Percentiles rank a stretch among this genome's conserved stretches.
These are phyloP conservation scores for Ogataea henricii DNA, from an alignment of 805 yeast genomes.

Conservation along the genomic window DNA sequence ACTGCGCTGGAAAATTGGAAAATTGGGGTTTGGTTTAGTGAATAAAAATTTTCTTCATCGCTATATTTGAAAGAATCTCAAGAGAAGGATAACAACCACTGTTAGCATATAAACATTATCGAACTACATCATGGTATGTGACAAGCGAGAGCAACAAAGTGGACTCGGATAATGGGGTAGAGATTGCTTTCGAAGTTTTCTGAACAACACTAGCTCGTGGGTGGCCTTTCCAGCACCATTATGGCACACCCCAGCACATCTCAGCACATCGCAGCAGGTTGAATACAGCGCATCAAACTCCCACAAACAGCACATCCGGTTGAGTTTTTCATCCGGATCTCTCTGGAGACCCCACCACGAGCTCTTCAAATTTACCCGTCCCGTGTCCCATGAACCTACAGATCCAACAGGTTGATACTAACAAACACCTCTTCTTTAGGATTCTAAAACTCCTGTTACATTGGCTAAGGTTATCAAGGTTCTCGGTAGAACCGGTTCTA, in stretches of 20 bases:
- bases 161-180: not conserved
- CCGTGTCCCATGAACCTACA: too few relatives aligned
- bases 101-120: constrained; percentile 8
- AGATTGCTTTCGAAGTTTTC: not conserved
- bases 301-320: not conserved
- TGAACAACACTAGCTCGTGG: not conserved
- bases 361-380: too few relatives aligned
- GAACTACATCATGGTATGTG: constrained; percentile 10
- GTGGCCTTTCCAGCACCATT: not conserved
- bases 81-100: constrained; percentile 3
- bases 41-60: constrained; percentile 14
- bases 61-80: constrained; percentile 2
- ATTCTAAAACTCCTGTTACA: constrained; percentile 89
- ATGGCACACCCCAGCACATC: not conserved
- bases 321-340: too few relatives aligned
- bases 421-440: constrained; percentile 34
- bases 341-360: too few relatives aligned
- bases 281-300: not conserved
- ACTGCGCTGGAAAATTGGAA: constrained; percentile 4
- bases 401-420: constrained; percentile 8
- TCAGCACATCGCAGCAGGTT: not conserved
- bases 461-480: constrained; percentile 99
- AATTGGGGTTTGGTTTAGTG: constrained; percentile 6
- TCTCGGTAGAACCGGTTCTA: constrained; percentile 99
- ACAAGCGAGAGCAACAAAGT: not conserved